Evolutionary conservation across 2,329 filamentous ascomycete species (phyloP).

Genomic region (Talaromyces sp.): DNA sequence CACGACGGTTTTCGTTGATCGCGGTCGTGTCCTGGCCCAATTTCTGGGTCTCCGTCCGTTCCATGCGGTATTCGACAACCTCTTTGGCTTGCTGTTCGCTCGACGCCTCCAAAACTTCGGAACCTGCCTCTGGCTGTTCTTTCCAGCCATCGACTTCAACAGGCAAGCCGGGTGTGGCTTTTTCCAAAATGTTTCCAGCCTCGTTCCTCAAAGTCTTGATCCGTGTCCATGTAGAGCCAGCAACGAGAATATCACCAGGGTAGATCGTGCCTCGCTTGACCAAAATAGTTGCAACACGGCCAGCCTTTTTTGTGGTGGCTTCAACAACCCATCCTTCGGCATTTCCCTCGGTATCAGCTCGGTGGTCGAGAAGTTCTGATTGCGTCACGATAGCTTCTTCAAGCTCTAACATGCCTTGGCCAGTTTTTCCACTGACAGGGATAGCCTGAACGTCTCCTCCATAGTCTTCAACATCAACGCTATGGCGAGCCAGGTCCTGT

Average conservation of each 20-base stretch:
- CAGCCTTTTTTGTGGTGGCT: constrained; percentile 76
- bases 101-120: constrained; percentile 76
- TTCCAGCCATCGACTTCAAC: constrained; percentile 95
- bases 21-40: constrained; percentile 65
- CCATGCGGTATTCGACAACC: constrained; percentile 69
- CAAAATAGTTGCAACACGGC: constrained; percentile 81
- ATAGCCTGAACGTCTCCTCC: constrained; percentile 93
- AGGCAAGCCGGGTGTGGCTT: constrained; percentile 80
- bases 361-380: constrained; percentile 84
- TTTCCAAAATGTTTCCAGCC: constrained; percentile 62
- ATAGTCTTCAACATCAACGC: constrained; percentile 88
- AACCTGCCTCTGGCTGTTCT: constrained; percentile 77
- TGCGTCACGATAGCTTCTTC: constrained; percentile 85
- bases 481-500: constrained; percentile 73
- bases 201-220: constrained; percentile 83
- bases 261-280: constrained; percentile 81
- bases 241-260: constrained; percentile 75
- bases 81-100: constrained; percentile 72
- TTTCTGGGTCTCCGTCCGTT: constrained; percentile 63
- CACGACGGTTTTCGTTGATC: constrained; percentile 64
- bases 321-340: constrained; percentile 94
- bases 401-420: constrained; percentile 80
- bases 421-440: constrained; percentile 87
- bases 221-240: constrained; percentile 80
- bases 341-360: constrained; percentile 68